These are phyloP conservation scores for Tolypocladium pustulatum DNA, from an alignment of 2,329 filamentous ascomycete genomes.

Conservation along the genomic window DNA sequence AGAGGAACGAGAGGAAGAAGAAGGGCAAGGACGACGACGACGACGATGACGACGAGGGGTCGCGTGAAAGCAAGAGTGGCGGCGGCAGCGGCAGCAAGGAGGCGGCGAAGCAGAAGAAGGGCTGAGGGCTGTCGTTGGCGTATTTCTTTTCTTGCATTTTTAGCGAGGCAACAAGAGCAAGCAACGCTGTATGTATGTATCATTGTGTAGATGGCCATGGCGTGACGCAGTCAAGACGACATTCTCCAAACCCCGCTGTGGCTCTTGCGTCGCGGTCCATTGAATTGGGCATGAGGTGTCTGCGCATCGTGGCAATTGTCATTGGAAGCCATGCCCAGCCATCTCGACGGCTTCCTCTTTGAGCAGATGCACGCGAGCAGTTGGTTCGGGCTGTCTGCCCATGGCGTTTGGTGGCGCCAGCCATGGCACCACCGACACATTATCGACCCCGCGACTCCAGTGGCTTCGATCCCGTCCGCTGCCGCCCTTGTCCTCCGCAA, in stretches of 20 bases:
- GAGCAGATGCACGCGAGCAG: neutral
- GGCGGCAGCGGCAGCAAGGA: conserved; percentile 18
- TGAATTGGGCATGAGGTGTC: too few relatives aligned
- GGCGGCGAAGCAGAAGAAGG: conserved; percentile 12
- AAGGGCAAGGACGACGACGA: conserved; percentile 28
- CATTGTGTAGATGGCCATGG: neutral
- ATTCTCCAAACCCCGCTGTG: too few relatives aligned
- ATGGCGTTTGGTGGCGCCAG: neutral
- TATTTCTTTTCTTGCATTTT: too few relatives aligned
- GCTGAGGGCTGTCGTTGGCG: neutral
- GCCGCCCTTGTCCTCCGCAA: neutral
- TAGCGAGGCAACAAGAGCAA: neutral
- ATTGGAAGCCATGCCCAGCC: neutral
- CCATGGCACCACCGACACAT: neutral
- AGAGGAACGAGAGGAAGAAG: conserved; percentile 27
- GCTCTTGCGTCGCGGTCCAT: too few relatives aligned
- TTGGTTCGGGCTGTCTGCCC: too few relatives aligned
- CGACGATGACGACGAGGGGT: conserved; percentile 25
- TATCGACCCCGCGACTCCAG: neutral
- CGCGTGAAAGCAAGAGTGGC: conserved; percentile 19
- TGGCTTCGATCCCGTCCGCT: neutral
- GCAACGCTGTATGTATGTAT: neutral
- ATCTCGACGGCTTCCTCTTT: neutral
- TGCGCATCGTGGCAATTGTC: neutral
- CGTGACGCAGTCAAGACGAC: too few relatives aligned